These are phyloP conservation scores for Cetraspora pellucida DNA, from an alignment of 192 early-diverging fungal species.

Conservation along the genomic window DNA sequence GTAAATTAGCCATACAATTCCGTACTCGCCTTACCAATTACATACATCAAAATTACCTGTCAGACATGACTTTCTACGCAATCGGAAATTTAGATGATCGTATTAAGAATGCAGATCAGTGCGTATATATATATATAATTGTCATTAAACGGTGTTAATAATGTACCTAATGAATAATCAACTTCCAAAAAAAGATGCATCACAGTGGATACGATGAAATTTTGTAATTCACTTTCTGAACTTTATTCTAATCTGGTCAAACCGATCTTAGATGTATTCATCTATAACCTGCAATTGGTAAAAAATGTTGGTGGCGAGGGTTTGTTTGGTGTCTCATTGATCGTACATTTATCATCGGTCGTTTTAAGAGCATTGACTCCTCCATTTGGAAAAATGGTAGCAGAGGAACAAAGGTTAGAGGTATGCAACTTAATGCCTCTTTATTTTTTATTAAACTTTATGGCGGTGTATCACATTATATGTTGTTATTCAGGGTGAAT, in stretches of 20 bases:
- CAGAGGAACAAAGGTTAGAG: conserved; percentile 87
- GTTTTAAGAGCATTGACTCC: conserved; percentile 86
- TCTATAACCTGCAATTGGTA: conserved; percentile 89
- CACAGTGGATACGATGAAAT: conserved; percentile 88
- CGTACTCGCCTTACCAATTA: conserved; percentile 86
- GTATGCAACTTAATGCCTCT: not conserved
- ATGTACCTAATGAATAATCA: conserved; percentile 21
- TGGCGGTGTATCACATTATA: conserved; percentile 30
- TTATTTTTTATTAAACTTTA: not conserved
- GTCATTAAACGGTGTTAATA: conserved; percentile 16
- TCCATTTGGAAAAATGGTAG: conserved; percentile 95
- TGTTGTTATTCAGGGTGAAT: conserved; percentile 70
- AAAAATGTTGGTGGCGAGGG: conserved; percentile 84
- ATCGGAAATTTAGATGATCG: conserved; percentile 92
- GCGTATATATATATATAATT: conserved; percentile 27
- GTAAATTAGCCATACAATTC: conserved; percentile 76
- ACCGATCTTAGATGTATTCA: conserved; percentile 89
- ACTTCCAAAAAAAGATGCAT: conserved; percentile 51
- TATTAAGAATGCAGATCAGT: conserved; percentile 89
- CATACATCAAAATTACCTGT: conserved; percentile 83
- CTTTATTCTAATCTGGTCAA: conserved; percentile 96
- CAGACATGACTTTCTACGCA: conserved; percentile 92
- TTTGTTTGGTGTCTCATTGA: conserved; percentile 77
- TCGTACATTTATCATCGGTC: conserved; percentile 76
- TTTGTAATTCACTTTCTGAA: conserved; percentile 81